Evolutionary conservation across 2,329 filamentous ascomycete genomes (phyloP).

Genomic region (Ascochyta pisi): DNA sequence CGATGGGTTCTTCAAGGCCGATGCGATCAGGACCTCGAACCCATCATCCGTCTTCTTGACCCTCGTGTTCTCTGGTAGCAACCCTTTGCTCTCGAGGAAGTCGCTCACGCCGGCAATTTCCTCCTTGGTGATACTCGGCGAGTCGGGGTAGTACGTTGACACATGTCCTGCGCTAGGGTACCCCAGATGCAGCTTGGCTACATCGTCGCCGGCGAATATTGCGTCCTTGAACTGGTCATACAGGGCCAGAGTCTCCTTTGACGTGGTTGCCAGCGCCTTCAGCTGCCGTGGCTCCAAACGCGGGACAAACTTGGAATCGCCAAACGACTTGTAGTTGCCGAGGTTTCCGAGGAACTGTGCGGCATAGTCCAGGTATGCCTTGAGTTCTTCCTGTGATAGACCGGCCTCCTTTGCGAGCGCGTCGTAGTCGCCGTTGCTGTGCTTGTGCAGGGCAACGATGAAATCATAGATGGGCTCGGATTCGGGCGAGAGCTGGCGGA

Average conservation of each 20-base stretch:
- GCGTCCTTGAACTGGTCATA: conserved; percentile 54
- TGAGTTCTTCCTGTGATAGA: conserved; percentile 48
- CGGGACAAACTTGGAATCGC: conserved; percentile 60
- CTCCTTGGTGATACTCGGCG: conserved; percentile 55
- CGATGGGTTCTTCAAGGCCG: conserved; percentile 51
- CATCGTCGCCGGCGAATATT: conserved; percentile 53
- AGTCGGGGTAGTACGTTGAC: conserved; percentile 59
- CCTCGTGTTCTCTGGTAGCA: conserved; percentile 60
- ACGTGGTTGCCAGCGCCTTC: conserved; percentile 53
- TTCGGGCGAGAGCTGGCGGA: conserved; percentile 61
- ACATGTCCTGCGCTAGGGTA: conserved; percentile 58
- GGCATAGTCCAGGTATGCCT: conserved; percentile 49
- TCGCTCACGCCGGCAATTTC: conserved; percentile 56
- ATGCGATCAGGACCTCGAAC: conserved; percentile 59
- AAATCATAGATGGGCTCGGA: conserved; percentile 62
- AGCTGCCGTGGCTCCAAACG: conserved; percentile 53
- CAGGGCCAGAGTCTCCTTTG: conserved; percentile 48
- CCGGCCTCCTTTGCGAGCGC: conserved; percentile 52
- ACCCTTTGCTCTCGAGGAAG: conserved; percentile 54
- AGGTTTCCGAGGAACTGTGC: conserved; percentile 61
- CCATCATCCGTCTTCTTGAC: conserved; percentile 54
- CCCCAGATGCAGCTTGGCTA: conserved; percentile 56
- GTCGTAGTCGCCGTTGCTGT: conserved; percentile 58
- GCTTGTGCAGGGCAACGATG: conserved; percentile 58
- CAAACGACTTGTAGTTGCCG: conserved; percentile 62